phyloP scores from a whole-genome alignment of 2,329 filamentous ascomycete genomes.

The Sphaerulina populicola region DNA sequence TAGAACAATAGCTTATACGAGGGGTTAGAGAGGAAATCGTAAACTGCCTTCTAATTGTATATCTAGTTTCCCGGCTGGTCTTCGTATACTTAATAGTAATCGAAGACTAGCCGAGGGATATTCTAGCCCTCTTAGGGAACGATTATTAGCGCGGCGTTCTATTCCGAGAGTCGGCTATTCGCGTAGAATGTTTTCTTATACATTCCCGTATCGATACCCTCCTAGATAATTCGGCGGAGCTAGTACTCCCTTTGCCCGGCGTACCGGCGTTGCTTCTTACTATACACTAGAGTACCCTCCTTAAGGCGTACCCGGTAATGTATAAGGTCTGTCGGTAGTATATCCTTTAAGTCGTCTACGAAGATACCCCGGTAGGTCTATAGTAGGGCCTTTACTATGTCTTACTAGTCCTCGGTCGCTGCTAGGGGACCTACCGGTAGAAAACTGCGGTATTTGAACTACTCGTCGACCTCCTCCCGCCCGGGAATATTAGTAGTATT shows the following conservation, averaged over 20 bases:
- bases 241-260: background rate
- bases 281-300: background rate
- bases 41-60: background rate
- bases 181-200: background rate
- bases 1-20: background rate
- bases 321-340: background rate
- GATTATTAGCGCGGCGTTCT: background rate
- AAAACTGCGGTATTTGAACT: background rate
- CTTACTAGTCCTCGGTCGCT: background rate
- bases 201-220: background rate
- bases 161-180: background rate
- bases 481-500: background rate
- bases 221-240: background rate
- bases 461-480: background rate
- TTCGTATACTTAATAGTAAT: background rate
- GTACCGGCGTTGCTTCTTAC: background rate
- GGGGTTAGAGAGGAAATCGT: background rate
- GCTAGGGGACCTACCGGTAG: background rate
- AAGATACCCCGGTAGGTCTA: background rate
- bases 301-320: background rate
- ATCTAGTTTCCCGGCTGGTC: background rate
- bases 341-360: background rate
- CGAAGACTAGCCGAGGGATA: background rate
- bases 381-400: background rate
- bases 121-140: background rate